Evolutionary conservation across 2,329 filamentous ascomycete genomes (phyloP), one percentile per base, ranked within the genome.

Genomic region (Triangularia setosa): DNA sequence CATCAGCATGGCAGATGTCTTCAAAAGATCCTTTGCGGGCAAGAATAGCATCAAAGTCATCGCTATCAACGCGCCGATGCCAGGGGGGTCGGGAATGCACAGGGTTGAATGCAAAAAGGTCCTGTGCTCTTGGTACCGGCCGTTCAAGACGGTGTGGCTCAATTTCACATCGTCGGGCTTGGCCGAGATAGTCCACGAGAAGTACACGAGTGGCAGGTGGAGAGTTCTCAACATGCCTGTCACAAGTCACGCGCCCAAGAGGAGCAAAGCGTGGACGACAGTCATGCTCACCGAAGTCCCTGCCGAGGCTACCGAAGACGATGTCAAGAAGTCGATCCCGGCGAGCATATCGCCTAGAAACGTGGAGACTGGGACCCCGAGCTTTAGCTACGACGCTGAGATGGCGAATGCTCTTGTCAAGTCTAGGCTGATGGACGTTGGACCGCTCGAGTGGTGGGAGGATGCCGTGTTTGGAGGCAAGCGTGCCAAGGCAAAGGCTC

Each of bases 401-500:
- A 55, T 64, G 1, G 70, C 70, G 12, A 67, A 67, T 1, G 64
- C 67, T 1, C 23, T 67, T 3, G 64, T 79, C 12, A 66, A 72
- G 35, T 74, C 74, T 0, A 68, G 76, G 57, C 67, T 80, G 11
- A 64, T 69, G 1, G 60, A 69, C 1, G 62, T 74, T 8, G 78
- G 78, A 0, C 70, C 72, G 0, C 59, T 81, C 2, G 76, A 78
- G 64, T 72, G 68, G 67, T 78, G 76, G 74, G 72, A 75, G 23
- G 64, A 72, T 4, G 69, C 65, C 1, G 61, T 60, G 3, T 60
- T 66, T 0, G 73, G 73, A 11, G 2, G 65, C 3, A 79, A 76
- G 62, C 72, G 78, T 2, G 64, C 77, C 18, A 79, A 79, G 65
- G 79, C 75, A 0, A 73, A 71, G 14, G 79, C 76, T 1, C 69